A percentile compares a stretch with the other conserved stretches of the same genome.
phyloP scores from a whole-genome alignment of 2,329 filamentous ascomycete genomes.

The Colletotrichum sp. region DNA sequence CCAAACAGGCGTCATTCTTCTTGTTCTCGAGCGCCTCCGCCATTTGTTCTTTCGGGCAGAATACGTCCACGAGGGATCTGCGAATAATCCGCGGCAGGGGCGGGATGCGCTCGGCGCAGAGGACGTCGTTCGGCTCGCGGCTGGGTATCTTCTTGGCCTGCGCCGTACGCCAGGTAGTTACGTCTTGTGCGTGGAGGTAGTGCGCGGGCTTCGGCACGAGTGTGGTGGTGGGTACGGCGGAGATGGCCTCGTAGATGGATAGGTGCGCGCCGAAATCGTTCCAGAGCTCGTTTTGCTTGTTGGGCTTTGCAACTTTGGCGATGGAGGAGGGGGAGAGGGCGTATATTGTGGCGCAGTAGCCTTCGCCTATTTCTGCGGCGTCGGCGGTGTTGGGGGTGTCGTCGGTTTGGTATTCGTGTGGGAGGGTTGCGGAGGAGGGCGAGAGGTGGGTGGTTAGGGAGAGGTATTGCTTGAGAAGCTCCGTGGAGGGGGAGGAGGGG shows the following conservation, averaged over 20 bases:
- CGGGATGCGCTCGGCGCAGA: neutral
- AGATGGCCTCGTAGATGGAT: neutral
- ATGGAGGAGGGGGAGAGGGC: neutral
- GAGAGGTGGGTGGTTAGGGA: neutral
- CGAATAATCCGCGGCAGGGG: neutral
- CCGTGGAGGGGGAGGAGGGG: neutral
- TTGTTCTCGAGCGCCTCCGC: neutral
- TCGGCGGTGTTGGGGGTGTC: rapidly evolving
- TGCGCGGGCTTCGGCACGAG: neutral
- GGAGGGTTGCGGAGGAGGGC: neutral
- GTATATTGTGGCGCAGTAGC: neutral
- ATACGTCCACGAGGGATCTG: neutral
- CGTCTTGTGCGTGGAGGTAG: neutral
- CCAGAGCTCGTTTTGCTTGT: neutral
- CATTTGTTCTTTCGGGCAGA: neutral
- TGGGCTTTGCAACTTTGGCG: neutral
- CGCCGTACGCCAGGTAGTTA: neutral
- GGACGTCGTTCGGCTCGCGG: neutral
- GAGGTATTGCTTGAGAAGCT: neutral
- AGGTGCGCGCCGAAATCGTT: neutral
- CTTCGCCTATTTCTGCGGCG: neutral
- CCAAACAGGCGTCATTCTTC: neutral
- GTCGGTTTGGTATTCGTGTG: neutral
- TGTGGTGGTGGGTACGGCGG: neutral
- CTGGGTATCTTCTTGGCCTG: neutral